Percentiles rank a stretch among this genome's conserved stretches.
Conservation (phyloP, 2,329 filamentous ascomycete genomes). For the Verticillium dahliae region DNA sequence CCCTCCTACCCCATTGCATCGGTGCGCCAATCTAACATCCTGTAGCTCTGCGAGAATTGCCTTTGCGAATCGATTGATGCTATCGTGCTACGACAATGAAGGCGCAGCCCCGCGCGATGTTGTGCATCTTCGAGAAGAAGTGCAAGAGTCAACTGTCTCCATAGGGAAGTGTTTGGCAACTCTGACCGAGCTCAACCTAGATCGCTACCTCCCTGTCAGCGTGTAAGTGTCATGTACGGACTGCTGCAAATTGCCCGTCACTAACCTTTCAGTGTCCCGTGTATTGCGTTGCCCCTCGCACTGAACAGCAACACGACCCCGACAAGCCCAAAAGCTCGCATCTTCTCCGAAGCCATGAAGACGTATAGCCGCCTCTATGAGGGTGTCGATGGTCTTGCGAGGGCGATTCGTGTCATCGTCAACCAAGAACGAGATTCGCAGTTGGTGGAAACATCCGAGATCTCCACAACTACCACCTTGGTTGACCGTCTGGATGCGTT, state of each 20-base stretch:
- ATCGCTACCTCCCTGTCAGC: background rate
- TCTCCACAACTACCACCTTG: background rate
- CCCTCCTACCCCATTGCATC: too few relatives aligned
- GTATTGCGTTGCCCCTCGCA: background rate
- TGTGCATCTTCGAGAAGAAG: background rate
- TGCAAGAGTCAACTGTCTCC: background rate
- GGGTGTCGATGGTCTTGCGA: background rate
- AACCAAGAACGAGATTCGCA: background rate
- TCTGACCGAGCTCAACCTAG: background rate
- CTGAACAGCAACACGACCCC: background rate
- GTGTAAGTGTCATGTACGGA: background rate
- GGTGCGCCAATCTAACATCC: background rate
- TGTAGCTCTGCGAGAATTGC: background rate
- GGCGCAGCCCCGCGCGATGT: background rate
- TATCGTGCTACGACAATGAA: background rate
- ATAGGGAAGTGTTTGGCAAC: background rate
- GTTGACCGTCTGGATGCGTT: background rate
- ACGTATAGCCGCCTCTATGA: background rate
- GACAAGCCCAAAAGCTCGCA: background rate
- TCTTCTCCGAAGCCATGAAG: constrained; percentile 1
- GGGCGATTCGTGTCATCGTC: background rate
- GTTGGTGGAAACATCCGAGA: background rate
- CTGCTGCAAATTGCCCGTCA: too few relatives aligned
- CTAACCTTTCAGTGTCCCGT: background rate
- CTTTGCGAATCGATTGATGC: background rate